Base-by-base conservation (phyloP, 2,329 filamentous ascomycete genomes). In the Magnaporthales sp. region DNA sequence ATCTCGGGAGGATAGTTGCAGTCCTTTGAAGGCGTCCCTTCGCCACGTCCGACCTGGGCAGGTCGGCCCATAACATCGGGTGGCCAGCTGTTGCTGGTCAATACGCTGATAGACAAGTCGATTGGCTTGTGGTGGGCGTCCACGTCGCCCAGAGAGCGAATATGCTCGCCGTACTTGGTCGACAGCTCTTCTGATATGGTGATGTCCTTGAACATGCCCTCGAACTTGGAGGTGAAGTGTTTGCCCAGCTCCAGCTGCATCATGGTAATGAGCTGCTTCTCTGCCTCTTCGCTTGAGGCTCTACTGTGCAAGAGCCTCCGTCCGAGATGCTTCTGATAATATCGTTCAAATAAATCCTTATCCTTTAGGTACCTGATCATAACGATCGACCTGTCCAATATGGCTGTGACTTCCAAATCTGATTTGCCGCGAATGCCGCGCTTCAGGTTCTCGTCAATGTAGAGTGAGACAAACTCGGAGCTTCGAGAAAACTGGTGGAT, bases 131-230 rank as follows among this genome's bases (percentile, higher is more conserved):
- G 64, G 61, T 61, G 56, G 31, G 26, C 61, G 46, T 29, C 67
- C 22, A 78, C 75, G 75, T 87, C 76, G 75, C 84, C 76, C 11
- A 86, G 77, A 31, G 77, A 79, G 31, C 79, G 77, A 62, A 87
- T 87, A 69, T 94, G 86, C 19, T 85, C 84, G 70, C 89, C 90
- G 79, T 96, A 98, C 67, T 85, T 87, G 13, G 87, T 79, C 0
- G 91, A 92, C 29, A 97, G 84, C 70, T 97, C 94, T 66, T 90
- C 88, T 0, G 93, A 97, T 13, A 93, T 88, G 19, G 89, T 87
- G 86, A 98, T 93, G 74, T 99, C 95, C 78, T 93, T 93, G 81
- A 99, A 97, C 93, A 99, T 98, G 70, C 93, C 91, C 75, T 99
- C 95, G 61, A 99, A 87, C 75, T 96, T 96, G 73, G 87, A 83